Evolutionary conservation across 1,284 basidiomycete genomes (phyloP), one percentile per base, ranked within the genome.

Genomic region (Trametes hirsuta): DNA sequence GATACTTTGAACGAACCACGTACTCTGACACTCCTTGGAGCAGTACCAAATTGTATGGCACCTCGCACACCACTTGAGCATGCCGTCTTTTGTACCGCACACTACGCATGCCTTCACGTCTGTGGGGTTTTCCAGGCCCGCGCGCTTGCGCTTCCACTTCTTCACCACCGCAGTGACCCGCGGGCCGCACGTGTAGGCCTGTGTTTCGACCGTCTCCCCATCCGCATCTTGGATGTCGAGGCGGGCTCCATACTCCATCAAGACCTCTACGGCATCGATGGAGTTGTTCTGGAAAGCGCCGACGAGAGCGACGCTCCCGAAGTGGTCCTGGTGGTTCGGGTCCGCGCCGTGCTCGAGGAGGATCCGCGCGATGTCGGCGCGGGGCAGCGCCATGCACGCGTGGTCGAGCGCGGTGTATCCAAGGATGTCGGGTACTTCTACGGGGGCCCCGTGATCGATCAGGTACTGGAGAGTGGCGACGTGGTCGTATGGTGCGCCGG

Each of bases 321-420:
- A 84, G 21, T 78, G 76, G 58, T 80, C 80, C 58, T 74, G 61
- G 39, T 72, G 63, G 1, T 73, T 65, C 10, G 63, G 58, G 60
- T 83, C 72, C 3, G 82, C 83, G 5, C 80, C 80, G 12, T 70
- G 69, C 55, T 76, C 69, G 30, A 85, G 61, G 21, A 86, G 72
- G 12, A 73, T 60, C 15, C 6, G 68, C 44, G 51, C 72, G 63
- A 0, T 47, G 35, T 58, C 46, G 11, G 42, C 42, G 18, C 48
- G 48, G 2, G 55, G 42, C 36, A 53, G 35, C 0, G 72, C 71
- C 35, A 75, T 77, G 4, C 77, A 75, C 0, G 75, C 72, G 63
- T 84, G 83, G 47, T 80, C 75, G 2, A 85, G 74, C 4, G 84
- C 81, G 1, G 81, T 84, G 68, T 74, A 75, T 5, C 81, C 82